Evolutionary conservation across 805 yeast genomes (phyloP).

Genomic region (Pichia insulana): DNA sequence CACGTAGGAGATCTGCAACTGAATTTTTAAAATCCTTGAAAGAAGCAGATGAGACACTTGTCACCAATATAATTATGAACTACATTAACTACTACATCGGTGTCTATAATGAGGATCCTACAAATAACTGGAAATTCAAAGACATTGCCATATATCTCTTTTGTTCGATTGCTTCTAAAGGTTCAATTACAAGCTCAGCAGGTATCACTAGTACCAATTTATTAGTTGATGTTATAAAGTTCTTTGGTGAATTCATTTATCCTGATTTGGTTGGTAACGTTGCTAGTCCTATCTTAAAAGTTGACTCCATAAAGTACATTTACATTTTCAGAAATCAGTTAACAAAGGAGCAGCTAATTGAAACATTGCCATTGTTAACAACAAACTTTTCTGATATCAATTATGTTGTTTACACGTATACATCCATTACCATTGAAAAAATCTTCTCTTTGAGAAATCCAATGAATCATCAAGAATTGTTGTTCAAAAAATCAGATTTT

Average conservation of each 20-base stretch:
- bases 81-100: slow-evolving; percentile 62
- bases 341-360: slow-evolving; percentile 71
- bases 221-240: slow-evolving; percentile 76
- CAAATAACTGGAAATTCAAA: slow-evolving; percentile 74
- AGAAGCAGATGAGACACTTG: slow-evolving; percentile 61
- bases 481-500: slow-evolving; percentile 70
- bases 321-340: slow-evolving; percentile 87
- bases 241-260: slow-evolving; percentile 74
- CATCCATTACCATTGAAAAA: slow-evolving; percentile 88
- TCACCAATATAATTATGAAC: slow-evolving; percentile 64
- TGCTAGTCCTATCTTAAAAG: slow-evolving; percentile 70
- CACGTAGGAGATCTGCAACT: slow-evolving; percentile 87
- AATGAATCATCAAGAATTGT: slow-evolving; percentile 42
- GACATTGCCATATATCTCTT: slow-evolving; percentile 83
- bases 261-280: slow-evolving; percentile 58
- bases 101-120: slow-evolving; percentile 34
- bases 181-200: slow-evolving; percentile 62
- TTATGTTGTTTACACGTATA: slow-evolving; percentile 84
- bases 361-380: slow-evolving; percentile 72
- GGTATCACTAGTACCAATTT: slow-evolving; percentile 86
- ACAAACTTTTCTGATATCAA: slow-evolving; percentile 56
- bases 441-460: slow-evolving; percentile 67
- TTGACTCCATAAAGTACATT: slow-evolving; percentile 89
- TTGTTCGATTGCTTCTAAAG: slow-evolving; percentile 85
- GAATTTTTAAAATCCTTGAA: slow-evolving; percentile 84